Percentiles rank a stretch among this genome's conserved stretches.
Evolutionary conservation across 2,329 filamentous ascomycete species (phyloP).

Genomic region (Colletotrichum gloeosporioides): DNA sequence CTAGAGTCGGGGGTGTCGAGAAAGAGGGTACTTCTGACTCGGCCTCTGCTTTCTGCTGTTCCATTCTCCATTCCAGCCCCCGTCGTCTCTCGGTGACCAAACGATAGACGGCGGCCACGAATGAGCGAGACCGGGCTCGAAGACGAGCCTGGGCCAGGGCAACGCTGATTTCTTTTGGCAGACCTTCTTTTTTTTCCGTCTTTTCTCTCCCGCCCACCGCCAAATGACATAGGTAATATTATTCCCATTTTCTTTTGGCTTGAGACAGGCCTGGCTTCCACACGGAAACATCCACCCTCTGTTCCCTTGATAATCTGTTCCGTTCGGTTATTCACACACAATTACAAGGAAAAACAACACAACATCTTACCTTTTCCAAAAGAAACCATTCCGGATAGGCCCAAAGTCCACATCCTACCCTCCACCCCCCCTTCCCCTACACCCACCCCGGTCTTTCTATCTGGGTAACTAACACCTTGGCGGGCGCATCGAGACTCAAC

Average conservation of each 20-base stretch:
- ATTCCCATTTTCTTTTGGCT: neutral
- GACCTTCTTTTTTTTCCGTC: neutral
- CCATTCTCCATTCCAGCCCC: slow-evolving; percentile 2
- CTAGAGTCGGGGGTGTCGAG: neutral
- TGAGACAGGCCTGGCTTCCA: neutral
- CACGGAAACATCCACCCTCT: neutral
- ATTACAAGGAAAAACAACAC: neutral
- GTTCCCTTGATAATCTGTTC: neutral
- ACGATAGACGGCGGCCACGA: neutral
- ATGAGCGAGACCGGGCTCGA: neutral
- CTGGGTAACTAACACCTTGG: neutral
- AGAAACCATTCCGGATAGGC: slow-evolving; percentile 8
- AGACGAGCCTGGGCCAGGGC: neutral
- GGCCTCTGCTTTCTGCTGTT: neutral
- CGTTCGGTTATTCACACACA: neutral
- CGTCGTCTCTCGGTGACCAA: neutral
- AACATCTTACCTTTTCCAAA: neutral
- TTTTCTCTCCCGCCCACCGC: neutral
- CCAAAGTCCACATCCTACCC: neutral
- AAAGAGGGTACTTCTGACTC: neutral
- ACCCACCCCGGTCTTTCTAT: neutral
- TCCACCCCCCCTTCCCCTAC: neutral
- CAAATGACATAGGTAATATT: neutral
- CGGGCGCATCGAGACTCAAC: neutral
- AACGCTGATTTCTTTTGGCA: slow-evolving; percentile 4